Conservation (phyloP, 495 filamentous ascomycete genomes). For the Penicillium fimorum region DNA sequence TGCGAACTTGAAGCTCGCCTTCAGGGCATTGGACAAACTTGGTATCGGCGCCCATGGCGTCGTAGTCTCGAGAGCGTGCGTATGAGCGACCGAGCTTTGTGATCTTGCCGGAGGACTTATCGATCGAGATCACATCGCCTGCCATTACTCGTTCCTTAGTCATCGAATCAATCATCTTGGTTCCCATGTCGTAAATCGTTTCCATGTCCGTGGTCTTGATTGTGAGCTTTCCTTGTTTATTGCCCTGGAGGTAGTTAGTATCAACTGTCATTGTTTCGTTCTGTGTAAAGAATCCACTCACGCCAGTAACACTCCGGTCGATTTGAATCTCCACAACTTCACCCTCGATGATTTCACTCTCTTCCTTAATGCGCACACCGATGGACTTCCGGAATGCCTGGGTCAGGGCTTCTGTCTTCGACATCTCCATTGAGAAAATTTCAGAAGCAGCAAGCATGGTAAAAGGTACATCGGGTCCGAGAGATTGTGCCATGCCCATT, state of each 20-base stretch:
- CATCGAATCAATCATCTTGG: conserved; percentile 99
- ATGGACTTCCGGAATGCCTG: conserved; percentile 98
- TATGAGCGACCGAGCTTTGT: conserved; percentile 93
- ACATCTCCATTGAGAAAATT: conserved; percentile 98
- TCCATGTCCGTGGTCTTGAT: conserved; percentile 99
- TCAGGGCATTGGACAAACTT: conserved; percentile 99
- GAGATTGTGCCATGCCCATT: conserved; percentile 96
- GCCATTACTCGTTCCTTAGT: conserved; percentile 98
- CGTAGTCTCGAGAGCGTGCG: conserved; percentile 92
- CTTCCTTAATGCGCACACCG: conserved; percentile 93
- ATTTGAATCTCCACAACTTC: conserved; percentile 99
- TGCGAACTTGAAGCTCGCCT: conserved; percentile 94
- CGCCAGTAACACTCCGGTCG: conserved; percentile 92
- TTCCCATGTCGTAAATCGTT: conserved; percentile 98
- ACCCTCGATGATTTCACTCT: conserved; percentile 98
- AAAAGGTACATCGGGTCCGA: conserved; percentile 92
- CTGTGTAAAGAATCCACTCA: conserved; percentile 30
- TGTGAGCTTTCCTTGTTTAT: conserved; percentile 97
- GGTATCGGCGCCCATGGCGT: conserved; percentile 97
- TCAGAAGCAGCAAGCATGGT: conserved; percentile 93
- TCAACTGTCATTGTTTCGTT: background rate
- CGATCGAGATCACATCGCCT: conserved; percentile 95
- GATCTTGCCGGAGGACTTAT: conserved; percentile 96
- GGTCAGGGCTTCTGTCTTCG: conserved; percentile 94
- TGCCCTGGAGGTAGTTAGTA: conserved; percentile 51